Evolutionary conservation across 148 eudicot species (phyloP).

Genomic region (Suaeda aralocaspica): DNA sequence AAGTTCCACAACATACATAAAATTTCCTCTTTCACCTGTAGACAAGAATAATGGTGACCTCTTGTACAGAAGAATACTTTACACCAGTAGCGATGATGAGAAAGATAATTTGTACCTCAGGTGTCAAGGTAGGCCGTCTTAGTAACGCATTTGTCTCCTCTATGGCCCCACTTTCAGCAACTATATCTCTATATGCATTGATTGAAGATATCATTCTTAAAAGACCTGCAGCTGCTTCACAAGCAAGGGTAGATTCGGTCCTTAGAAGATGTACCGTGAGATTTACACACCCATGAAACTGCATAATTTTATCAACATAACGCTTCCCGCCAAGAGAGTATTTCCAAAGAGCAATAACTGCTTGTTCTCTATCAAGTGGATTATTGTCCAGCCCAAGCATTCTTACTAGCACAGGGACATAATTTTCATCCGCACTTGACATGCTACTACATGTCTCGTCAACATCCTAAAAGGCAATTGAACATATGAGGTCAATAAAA

Average conservation of each 20-base stretch:
- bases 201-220: constrained; percentile 65
- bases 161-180: constrained; percentile 75
- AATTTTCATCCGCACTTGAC: constrained; percentile 47
- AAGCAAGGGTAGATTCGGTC: constrained; percentile 58
- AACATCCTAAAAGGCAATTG: constrained; percentile 37
- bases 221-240: constrained; percentile 85
- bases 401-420: constrained; percentile 67
- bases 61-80: not conserved
- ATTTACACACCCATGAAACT: constrained; percentile 53
- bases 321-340: constrained; percentile 75
- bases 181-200: constrained; percentile 59
- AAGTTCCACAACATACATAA: constrained; percentile 70
- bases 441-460: constrained; percentile 33
- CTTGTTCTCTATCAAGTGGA: constrained; percentile 73
- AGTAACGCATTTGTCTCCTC: constrained; percentile 73
- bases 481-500: constrained; percentile 6
- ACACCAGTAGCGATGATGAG: not conserved
- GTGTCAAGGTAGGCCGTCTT: constrained; percentile 52
- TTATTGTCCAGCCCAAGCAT: constrained; percentile 89
- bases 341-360: constrained; percentile 71
- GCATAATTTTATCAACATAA: constrained; percentile 59
- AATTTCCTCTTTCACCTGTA: constrained; percentile 88
- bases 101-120: constrained; percentile 37
- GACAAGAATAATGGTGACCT: constrained; percentile 14
- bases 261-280: constrained; percentile 66